phyloP scores from a whole-genome alignment of 345 rosid genomes.

The Citrus sinensis region DVS_A1.0 CM039169.1:23561501-23562000 shows the following conservation, averaged over 20 bases:
- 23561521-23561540: background rate
- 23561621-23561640: background rate
- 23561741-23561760: too few species aligned
- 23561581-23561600: background rate
- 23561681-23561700: too few species aligned
- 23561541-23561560: too few species aligned
- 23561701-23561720: too few species aligned
- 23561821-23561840: background rate
- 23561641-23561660: too few species aligned
- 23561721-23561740: too few species aligned
- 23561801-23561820: background rate
- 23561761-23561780: too few species aligned
- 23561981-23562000: background rate
- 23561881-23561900: conserved; percentile 6
- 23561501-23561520: background rate
- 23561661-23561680: too few species aligned
- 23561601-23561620: background rate
- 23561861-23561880: background rate
- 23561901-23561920: background rate
- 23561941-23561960: background rate
- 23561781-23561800: too few species aligned
- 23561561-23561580: too few species aligned
- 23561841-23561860: background rate
- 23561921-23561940: background rate
- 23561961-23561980: background rate